Conservation (phyloP, 2,329 filamentous ascomycete species). For the Aureobasidium leucospermi region DNA sequence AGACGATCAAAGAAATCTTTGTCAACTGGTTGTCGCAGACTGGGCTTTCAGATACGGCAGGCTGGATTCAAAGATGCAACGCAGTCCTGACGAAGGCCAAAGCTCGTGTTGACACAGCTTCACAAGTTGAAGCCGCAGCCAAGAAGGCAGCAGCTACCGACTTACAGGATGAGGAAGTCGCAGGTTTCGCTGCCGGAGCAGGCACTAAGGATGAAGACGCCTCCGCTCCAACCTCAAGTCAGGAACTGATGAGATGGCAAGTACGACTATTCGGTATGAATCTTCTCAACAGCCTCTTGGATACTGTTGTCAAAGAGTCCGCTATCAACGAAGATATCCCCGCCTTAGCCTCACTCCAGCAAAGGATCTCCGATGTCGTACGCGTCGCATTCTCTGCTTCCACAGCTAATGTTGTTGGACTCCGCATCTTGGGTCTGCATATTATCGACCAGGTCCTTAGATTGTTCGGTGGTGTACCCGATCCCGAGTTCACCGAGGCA, state of each 20-base stretch:
- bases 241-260: slow-evolving; percentile 91
- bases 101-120: slow-evolving; percentile 47
- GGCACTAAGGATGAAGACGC: slow-evolving; percentile 45
- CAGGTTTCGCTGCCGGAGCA: slow-evolving; percentile 77
- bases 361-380: slow-evolving; percentile 82
- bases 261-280: slow-evolving; percentile 90
- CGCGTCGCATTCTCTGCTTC: slow-evolving; percentile 96
- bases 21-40: slow-evolving; percentile 92
- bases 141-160: slow-evolving; percentile 53
- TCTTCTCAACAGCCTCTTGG: slow-evolving; percentile 75
- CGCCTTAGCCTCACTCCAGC: slow-evolving; percentile 72
- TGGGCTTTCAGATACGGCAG: slow-evolving; percentile 65
- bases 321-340: slow-evolving; percentile 69
- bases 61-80: slow-evolving; percentile 88
- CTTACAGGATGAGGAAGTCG: slow-evolving; percentile 90
- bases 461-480: slow-evolving; percentile 90
- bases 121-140: slow-evolving; percentile 36
- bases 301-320: slow-evolving; percentile 70
- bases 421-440: slow-evolving; percentile 84
- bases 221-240: slow-evolving; percentile 43
- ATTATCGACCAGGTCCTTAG: slow-evolving; percentile 91
- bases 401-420: slow-evolving; percentile 82
- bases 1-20: slow-evolving; percentile 78
- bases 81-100: slow-evolving; percentile 82
- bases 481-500: slow-evolving; percentile 95